Evolutionary conservation across 2,329 filamentous ascomycete species (phyloP).

Genomic region (Penicillium corylophilum): DNA sequence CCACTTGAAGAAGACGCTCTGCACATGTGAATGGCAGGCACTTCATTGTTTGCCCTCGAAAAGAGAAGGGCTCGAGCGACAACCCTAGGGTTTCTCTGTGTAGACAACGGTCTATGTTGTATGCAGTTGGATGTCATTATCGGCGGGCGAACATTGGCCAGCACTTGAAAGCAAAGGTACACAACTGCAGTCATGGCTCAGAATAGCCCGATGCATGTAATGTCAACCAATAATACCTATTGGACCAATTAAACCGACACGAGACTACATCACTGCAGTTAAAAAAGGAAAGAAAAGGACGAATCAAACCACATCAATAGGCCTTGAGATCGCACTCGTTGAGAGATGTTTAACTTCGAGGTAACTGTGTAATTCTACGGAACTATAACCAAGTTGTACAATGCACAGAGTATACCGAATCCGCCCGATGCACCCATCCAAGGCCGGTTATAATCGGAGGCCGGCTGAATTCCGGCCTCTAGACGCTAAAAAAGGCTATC

Average conservation of each 20-base stretch:
- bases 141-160: not conserved
- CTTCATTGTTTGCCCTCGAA: not conserved
- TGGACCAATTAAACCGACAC: not conserved
- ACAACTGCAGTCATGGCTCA: not conserved
- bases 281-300: not conserved
- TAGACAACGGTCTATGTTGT: not conserved
- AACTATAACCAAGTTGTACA: not conserved
- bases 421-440: constrained; percentile 1
- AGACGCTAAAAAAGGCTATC: constrained; percentile 29
- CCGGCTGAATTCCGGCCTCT: constrained; percentile 45
- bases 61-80: not conserved
- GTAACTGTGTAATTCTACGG: not conserved
- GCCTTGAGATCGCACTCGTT: not conserved
- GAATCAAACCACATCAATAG: not conserved
- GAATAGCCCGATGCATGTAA: not conserved
- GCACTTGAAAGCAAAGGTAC: not conserved
- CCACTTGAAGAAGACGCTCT: not conserved
- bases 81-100: not conserved
- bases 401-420: not conserved
- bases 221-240: not conserved
- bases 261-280: too few relatives aligned
- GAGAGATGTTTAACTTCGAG: not conserved
- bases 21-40: not conserved
- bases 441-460: constrained; percentile 38
- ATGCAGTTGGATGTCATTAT: not conserved